phyloP scores from a whole-genome alignment of 345 rosid genomes.

The Stellera chamaejasme region DNA sequence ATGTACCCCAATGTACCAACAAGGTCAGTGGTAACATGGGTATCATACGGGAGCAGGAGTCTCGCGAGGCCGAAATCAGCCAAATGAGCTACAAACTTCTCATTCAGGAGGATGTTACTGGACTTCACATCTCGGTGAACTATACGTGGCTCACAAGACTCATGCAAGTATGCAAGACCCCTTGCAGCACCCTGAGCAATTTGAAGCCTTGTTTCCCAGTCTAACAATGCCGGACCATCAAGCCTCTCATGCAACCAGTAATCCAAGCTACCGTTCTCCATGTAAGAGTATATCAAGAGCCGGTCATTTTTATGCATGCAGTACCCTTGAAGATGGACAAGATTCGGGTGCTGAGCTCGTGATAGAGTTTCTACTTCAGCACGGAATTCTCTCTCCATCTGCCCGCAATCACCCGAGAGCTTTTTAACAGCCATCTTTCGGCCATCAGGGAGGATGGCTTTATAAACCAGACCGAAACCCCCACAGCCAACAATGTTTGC shows the following conservation, averaged over 20 bases:
- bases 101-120: constrained; percentile 73
- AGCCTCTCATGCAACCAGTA: constrained; percentile 78
- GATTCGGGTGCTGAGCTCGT: constrained; percentile 81
- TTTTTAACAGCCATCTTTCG: constrained; percentile 66
- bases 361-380: constrained; percentile 92
- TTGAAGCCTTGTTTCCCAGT: constrained; percentile 57
- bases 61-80: constrained; percentile 93
- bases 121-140: constrained; percentile 83
- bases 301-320: constrained; percentile 47
- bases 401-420: constrained; percentile 80
- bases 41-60: constrained; percentile 61
- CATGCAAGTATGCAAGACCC: constrained; percentile 69
- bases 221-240: constrained; percentile 54
- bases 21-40: constrained; percentile 79
- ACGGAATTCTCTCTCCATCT: constrained; percentile 74
- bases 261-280: constrained; percentile 90
- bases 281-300: constrained; percentile 76
- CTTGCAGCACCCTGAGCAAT: constrained; percentile 70
- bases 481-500: constrained; percentile 84
- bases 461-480: constrained; percentile 85
- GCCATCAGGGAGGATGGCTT: constrained; percentile 60
- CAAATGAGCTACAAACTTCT: constrained; percentile 66
- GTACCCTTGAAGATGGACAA: constrained; percentile 73
- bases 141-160: constrained; percentile 75
- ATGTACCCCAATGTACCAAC: constrained; percentile 88